Percentiles rank a stretch among this genome's conserved stretches.
These are phyloP conservation scores for Thelonectria discophora DNA, from an alignment of 2,329 filamentous ascomycete genomes.

Conservation along the genomic window DNA sequence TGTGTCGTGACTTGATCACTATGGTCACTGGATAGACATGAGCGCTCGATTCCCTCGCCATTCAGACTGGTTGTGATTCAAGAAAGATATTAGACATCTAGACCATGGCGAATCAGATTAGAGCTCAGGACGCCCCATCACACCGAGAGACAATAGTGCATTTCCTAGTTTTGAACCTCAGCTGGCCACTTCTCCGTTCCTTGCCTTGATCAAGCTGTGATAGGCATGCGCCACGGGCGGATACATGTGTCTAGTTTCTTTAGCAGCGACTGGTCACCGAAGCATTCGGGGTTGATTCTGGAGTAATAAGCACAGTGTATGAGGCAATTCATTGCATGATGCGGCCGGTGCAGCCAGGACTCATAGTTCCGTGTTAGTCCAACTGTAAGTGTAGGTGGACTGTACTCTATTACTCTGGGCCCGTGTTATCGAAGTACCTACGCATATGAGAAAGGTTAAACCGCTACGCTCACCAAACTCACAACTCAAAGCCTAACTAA, in stretches of 20 bases:
- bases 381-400: background rate
- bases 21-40: background rate
- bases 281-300: background rate
- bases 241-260: background rate
- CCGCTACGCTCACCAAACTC: no score
- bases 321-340: background rate
- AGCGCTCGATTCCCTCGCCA: background rate
- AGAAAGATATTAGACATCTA: background rate
- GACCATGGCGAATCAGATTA: background rate
- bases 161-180: background rate
- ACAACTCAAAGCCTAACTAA: background rate
- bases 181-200: background rate
- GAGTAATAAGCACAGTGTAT: background rate
- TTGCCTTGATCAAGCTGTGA: background rate
- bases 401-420: background rate
- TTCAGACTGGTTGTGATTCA: background rate
- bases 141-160: background rate
- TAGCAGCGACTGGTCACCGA: background rate
- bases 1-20: background rate
- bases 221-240: background rate
- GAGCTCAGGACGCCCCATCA: background rate
- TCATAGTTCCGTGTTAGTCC: background rate
- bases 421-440: no score
- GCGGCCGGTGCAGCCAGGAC: background rate
- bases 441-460: no score